Evolutionary conservation across 2,329 filamentous ascomycete genomes (phyloP).

Genomic region (Cladosporium velox): DNA sequence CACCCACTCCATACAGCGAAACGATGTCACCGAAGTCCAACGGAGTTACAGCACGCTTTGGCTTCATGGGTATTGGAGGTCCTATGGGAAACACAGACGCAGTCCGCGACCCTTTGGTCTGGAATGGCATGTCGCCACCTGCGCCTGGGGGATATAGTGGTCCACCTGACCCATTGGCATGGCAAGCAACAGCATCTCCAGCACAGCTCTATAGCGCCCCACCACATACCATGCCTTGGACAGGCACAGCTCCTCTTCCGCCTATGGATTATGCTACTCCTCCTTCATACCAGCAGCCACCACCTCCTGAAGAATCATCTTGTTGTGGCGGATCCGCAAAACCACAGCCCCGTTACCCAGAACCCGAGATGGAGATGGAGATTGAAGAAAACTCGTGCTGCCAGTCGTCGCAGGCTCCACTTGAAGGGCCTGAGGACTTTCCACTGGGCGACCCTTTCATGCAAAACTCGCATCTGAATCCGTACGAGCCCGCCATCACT

Average conservation of each 20-base stretch:
- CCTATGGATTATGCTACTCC: constrained; percentile 27
- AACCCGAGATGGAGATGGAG: constrained; percentile 20
- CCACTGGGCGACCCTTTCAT: constrained; percentile 37
- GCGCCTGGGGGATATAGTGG: constrained; percentile 20
- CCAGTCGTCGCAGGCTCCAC: constrained; percentile 26
- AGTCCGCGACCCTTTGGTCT: constrained; percentile 28
- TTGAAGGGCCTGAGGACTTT: constrained; percentile 14
- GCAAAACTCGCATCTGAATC: constrained; percentile 35
- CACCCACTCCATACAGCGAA: constrained; percentile 15
- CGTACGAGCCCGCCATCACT: constrained; percentile 6
- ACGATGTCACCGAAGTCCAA: constrained; percentile 16
- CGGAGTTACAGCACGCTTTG: constrained; percentile 32
- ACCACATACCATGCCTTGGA: constrained; percentile 32
- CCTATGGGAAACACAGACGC: constrained; percentile 28
- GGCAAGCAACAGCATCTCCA: constrained; percentile 31
- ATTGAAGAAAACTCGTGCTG: constrained; percentile 30
- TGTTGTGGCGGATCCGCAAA: constrained; percentile 7
- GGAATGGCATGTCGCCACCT: constrained; percentile 12
- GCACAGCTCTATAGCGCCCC: constrained; percentile 26
- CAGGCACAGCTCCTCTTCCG: constrained; percentile 29
- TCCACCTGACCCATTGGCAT: constrained; percentile 30
- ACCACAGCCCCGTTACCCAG: constrained; percentile 11
- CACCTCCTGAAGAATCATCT: constrained; percentile 19
- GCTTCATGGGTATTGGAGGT: constrained; percentile 36
- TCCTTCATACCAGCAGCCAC: constrained; percentile 23